Evolutionary conservation across 2,329 filamentous ascomycete species (phyloP).

Genomic region (Phaeosphaeriaceae sp.): DNA sequence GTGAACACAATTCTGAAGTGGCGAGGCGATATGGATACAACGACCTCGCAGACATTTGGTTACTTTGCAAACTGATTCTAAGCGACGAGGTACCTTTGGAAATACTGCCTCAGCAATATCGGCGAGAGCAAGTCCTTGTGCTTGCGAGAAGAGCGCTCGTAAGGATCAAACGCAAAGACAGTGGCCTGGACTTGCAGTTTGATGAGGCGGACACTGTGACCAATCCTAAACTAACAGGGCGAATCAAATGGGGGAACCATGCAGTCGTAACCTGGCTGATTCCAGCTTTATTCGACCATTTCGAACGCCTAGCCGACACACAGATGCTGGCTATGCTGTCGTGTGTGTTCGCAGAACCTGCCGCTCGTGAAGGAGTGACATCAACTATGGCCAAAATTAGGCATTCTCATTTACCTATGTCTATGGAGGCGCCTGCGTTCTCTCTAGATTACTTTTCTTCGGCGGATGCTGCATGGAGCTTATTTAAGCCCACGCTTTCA

Average conservation of each 20-base stretch:
- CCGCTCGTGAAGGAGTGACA: conserved; percentile 49
- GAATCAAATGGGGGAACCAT: conserved; percentile 64
- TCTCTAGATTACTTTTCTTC: conserved; percentile 57
- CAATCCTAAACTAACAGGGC: conserved; percentile 50
- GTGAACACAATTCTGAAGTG: conserved; percentile 80
- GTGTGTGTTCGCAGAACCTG: conserved; percentile 62
- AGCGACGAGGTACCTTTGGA: conserved; percentile 77
- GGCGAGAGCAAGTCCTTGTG: conserved; percentile 68
- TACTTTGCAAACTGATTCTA: conserved; percentile 77
- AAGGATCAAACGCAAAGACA: conserved; percentile 57
- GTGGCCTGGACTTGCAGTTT: conserved; percentile 56
- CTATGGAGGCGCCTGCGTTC: conserved; percentile 53
- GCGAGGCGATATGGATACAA: conserved; percentile 72
- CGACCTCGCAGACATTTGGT: conserved; percentile 84
- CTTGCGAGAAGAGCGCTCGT: conserved; percentile 69
- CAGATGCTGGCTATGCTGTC: conserved; percentile 72
- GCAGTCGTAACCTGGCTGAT: conserved; percentile 65
- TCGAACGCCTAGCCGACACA: conserved; percentile 65
- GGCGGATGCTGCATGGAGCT: conserved; percentile 52
- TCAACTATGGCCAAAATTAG: conserved; percentile 45
- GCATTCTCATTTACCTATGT: conserved; percentile 48
- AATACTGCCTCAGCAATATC: conserved; percentile 62
- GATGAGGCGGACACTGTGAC: conserved; percentile 50
- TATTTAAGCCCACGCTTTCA: conserved; percentile 47
- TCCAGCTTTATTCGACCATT: conserved; percentile 64